Evolutionary conservation across 495 filamentous ascomycete genomes (phyloP).

Genomic region (Aspergillus heteromorphus): DNA sequence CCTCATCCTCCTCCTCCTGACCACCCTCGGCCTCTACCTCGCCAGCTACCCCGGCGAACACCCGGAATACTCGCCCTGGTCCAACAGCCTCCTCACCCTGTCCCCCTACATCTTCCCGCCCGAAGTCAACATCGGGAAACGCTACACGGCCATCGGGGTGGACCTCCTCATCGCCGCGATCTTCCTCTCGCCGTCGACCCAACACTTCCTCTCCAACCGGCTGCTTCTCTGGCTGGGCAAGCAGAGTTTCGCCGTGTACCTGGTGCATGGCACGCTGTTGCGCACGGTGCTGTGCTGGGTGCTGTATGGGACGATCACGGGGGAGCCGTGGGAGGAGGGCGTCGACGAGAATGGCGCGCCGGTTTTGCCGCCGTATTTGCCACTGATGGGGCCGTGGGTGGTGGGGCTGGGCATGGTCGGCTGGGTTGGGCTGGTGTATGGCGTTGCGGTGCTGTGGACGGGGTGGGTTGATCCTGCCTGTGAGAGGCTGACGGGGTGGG

Average conservation of each 20-base stretch:
- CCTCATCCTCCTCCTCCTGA: conserved; percentile 39
- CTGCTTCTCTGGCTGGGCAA: conserved; percentile 62
- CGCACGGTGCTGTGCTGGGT: conserved; percentile 60
- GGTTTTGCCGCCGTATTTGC: conserved; percentile 32
- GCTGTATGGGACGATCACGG: conserved; percentile 51
- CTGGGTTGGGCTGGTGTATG: conserved; percentile 56
- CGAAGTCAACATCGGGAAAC: conserved; percentile 45
- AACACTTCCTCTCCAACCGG: conserved; percentile 50
- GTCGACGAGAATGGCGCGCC: conserved; percentile 42
- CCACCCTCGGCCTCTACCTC: conserved; percentile 48
- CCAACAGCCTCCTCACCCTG: conserved; percentile 39
- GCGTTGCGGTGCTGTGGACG: conserved; percentile 57
- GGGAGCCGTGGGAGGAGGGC: conserved; percentile 44
- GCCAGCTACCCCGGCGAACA: conserved; percentile 57
- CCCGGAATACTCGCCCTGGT: conserved; percentile 55
- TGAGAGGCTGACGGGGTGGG: conserved; percentile 52
- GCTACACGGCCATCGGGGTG: conserved; percentile 53
- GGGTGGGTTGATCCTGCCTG: conserved; percentile 61
- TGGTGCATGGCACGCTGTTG: conserved; percentile 60
- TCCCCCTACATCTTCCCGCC: conserved; percentile 51
- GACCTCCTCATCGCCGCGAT: conserved; percentile 53
- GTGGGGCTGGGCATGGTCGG: conserved; percentile 46
- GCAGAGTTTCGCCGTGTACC: conserved; percentile 64
- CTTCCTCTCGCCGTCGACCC: conserved; percentile 52
- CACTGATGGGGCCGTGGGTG: conserved; percentile 34